These are phyloP conservation scores for Volvox reticuliferus DNA, from an alignment of 139 green algal genomes.

Conservation along the genomic window DNA sequence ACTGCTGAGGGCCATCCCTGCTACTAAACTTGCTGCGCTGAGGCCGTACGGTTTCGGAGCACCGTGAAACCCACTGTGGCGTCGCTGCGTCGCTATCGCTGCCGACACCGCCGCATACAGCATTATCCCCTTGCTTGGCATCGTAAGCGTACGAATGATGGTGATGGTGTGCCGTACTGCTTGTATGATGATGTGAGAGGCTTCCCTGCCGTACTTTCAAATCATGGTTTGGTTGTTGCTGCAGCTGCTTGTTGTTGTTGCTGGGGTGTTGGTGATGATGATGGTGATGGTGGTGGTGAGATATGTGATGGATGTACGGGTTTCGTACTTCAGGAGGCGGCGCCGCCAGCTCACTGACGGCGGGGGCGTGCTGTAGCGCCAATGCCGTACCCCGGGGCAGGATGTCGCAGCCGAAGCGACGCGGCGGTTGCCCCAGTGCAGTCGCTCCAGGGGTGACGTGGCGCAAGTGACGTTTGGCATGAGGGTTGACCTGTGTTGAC, in stretches of 20 bases:
- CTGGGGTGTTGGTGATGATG: neutral
- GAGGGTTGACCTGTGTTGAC: slow-evolving; percentile 43
- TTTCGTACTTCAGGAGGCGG: neutral
- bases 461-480: slow-evolving; percentile 79
- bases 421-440: neutral
- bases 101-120: neutral
- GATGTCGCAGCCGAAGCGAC: slow-evolving; percentile 52
- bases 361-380: neutral
- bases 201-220: neutral
- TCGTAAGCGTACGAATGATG: too few relatives aligned
- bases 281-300: neutral
- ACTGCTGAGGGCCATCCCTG: neutral
- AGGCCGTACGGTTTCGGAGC: slow-evolving; percentile 21
- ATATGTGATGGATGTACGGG: neutral
- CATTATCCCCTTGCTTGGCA: too few relatives aligned
- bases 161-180: too few relatives aligned
- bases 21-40: slow-evolving; percentile 30
- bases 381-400: slow-evolving; percentile 35
- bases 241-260: neutral
- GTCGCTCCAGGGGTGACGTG: slow-evolving; percentile 66
- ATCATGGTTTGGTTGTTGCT: neutral
- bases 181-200: too few relatives aligned
- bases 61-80: neutral
- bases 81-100: neutral
- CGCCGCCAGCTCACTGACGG: slow-evolving; percentile 25